Evolutionary conservation across 805 yeast genomes (phyloP).

Genomic region (Scheffersomyces spartinae): DNA sequence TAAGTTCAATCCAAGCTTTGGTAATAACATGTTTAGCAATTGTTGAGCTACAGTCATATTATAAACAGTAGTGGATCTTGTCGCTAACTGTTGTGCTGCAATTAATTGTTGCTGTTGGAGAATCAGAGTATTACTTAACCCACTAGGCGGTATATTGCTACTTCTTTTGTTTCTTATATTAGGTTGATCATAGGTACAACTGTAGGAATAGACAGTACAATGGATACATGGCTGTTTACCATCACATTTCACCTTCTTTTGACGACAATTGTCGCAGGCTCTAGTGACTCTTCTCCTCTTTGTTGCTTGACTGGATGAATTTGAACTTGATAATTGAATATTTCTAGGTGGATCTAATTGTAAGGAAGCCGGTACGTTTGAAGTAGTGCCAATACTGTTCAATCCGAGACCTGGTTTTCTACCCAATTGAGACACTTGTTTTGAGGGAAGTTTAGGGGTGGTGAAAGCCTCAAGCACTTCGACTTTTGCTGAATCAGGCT

Average conservation of each 20-base stretch:
- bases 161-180: no score
- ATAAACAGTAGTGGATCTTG: neutral
- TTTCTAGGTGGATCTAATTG: no score
- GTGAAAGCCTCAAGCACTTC: no score
- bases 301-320: no score
- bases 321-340: no score
- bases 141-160: no score
- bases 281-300: conserved; percentile 58
- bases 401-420: conserved; percentile 54
- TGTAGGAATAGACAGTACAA: conserved; percentile 79
- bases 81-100: neutral
- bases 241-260: conserved; percentile 70
- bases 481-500: no score
- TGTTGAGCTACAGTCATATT: conserved; percentile 2
- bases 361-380: no score
- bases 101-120: conserved; percentile 2
- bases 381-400: no score
- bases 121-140: no score
- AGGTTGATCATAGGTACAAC: conserved; percentile 78
- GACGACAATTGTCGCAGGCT: conserved; percentile 69
- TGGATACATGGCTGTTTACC: conserved; percentile 71
- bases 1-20: conserved; percentile 21
- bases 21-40: conserved; percentile 14
- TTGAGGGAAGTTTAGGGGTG: no score
- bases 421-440: conserved; percentile 41